Base-by-base conservation (phyloP, 2,329 filamentous ascomycete genomes). In the Diaporthe helianthi region DNA sequence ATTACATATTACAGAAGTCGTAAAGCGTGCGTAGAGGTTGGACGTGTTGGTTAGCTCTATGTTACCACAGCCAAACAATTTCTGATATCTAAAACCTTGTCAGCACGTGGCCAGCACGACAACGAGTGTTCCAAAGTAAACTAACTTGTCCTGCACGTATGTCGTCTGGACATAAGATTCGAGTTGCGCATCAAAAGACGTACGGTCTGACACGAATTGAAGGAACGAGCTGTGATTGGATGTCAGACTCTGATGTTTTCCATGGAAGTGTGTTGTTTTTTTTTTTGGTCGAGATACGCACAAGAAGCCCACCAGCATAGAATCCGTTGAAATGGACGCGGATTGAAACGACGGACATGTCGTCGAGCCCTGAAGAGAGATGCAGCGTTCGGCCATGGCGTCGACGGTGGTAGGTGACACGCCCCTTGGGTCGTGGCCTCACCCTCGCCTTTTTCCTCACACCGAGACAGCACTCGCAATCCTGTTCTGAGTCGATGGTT, bases 1-100 rank as follows among this genome's bases (percentile, higher is more conserved):
- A 84, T 97, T 98, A 86, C 96, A 99, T 73, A 99, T 87, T 72
- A 97, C 91, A 71, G 92, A 96, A 55, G 90, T 96, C 6, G 95
- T 97, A 81, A 95, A 99, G 75, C 96, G 91, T 60, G 96, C 95
- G 81, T 99, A 99, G 76, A 94, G 88, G 76, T 92, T 87, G 74
- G 89, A 91, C 4, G 93, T 91, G 78, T 97, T 92, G 68, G 88
- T 89, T 68, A 94, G 86, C 76, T 96, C 89, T 75, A 98, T 84
- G 72, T 87, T 87, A 58, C 87, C 85, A 79, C 96, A 99, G 68
- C 95, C 95, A 73, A 99, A 87, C 58, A 93, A 84, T 65, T 87
- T 84, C 78, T 92, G 86, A 80, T 95, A 99, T 83, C 95, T 98
- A 49, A 76, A 71, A 71, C 58, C 6, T 10, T 38, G 64, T 44